phyloP scores from a whole-genome alignment of 2,329 filamentous ascomycete species.

The Corynespora cassiicola region DNA sequence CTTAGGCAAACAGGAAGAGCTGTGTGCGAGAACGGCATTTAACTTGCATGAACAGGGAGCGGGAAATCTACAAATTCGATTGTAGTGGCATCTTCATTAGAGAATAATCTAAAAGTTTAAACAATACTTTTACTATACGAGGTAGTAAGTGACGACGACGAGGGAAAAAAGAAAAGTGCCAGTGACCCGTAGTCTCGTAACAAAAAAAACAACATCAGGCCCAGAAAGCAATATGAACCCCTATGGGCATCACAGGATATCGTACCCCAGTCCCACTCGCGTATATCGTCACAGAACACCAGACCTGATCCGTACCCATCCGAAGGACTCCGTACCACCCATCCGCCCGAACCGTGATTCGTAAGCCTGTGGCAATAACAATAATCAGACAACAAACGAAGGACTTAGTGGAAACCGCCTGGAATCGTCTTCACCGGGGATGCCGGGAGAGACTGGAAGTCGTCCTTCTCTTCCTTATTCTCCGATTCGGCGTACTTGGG shows the following conservation, averaged over 20 bases:
- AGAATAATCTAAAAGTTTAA: no score
- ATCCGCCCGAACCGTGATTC: slow-evolving; percentile 3
- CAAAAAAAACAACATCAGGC: neutral
- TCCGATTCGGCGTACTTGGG: slow-evolving; percentile 28
- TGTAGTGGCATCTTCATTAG: no score
- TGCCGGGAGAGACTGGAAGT: slow-evolving; percentile 50
- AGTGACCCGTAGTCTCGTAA: slow-evolving; percentile 1
- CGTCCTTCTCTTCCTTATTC: slow-evolving; percentile 41
- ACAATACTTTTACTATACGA: slow-evolving; percentile 12
- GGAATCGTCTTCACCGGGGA: slow-evolving; percentile 41
- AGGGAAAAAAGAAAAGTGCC: slow-evolving; percentile 1
- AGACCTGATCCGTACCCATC: slow-evolving; percentile 1
- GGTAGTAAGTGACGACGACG: neutral
- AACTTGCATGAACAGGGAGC: no score
- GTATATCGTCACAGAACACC: no score
- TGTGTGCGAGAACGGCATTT: no score
- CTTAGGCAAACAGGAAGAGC: no score
- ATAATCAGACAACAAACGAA: no score
- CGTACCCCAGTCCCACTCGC: neutral
- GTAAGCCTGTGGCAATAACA: slow-evolving; percentile 14
- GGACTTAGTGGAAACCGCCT: slow-evolving; percentile 31
- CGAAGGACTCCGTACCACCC: slow-evolving; percentile 6
- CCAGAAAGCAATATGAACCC: no score
- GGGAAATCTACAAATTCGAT: no score
- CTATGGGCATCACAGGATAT: neutral